A percentile compares a stretch with the other conserved stretches of the same genome.
These are phyloP conservation scores for Chloranthus sessilifolius DNA, from an alignment of 164 flowering plant species.

Conservation along the genomic window DNA sequence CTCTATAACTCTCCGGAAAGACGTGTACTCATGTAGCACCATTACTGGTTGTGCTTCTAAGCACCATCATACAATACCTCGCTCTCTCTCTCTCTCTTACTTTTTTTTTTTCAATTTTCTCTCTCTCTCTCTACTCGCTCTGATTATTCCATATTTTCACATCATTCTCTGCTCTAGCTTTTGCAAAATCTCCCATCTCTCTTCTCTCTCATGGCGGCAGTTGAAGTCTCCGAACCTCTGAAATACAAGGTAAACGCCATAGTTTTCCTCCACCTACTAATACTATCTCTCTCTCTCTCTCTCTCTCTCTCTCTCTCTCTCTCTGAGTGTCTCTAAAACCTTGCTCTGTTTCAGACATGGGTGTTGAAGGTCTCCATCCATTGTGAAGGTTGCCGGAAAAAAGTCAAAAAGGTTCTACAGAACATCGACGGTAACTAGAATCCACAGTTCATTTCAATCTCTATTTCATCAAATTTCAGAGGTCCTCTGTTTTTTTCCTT, in stretches of 20 bases:
- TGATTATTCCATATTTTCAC: not conserved
- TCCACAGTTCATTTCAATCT: no score
- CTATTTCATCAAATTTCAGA: no score
- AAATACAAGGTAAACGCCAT: slow-evolving; percentile 33
- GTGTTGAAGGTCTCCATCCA: slow-evolving; percentile 70
- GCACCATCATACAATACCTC: no score
- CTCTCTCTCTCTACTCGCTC: not conserved
- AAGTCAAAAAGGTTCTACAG: slow-evolving; percentile 69
- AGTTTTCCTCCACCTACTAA: no score
- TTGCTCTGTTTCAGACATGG: slow-evolving; percentile 55
- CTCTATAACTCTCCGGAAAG: no score
- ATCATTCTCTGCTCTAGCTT: not conserved
- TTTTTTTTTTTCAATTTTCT: not conserved
- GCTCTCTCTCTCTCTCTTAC: not conserved
- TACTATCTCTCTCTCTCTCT: not conserved
- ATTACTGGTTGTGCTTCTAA: no score
- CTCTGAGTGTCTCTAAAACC: not conserved
- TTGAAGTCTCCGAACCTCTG: slow-evolving; percentile 27
- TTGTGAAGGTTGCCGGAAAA: slow-evolving; percentile 77
- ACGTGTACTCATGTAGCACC: no score
- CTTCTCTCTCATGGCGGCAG: slow-evolving; percentile 24
- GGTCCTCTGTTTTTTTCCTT: not conserved
- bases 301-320: slow-evolving; percentile 2
- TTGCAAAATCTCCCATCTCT: slow-evolving; percentile 4
- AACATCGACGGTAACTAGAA: slow-evolving; percentile 56